phyloP scores from a whole-genome alignment of 2,329 filamentous ascomycete species.

The Penicillium sp. region DNA sequence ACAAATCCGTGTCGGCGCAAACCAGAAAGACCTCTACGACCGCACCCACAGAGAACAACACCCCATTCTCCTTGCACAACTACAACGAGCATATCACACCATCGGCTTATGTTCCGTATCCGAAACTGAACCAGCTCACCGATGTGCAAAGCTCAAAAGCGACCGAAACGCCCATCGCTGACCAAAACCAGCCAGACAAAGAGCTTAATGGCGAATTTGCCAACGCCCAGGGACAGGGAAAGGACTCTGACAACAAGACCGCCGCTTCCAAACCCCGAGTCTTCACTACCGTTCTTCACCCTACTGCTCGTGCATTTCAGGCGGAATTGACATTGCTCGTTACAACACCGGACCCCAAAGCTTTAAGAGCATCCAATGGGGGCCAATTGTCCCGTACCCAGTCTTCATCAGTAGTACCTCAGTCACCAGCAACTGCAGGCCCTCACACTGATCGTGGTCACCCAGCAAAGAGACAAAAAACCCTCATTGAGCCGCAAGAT shows the following conservation, averaged over 20 bases:
- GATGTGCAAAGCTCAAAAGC: slow-evolving; percentile 28
- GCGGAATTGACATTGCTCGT: slow-evolving; percentile 76
- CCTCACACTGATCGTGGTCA: slow-evolving; percentile 55
- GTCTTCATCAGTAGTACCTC: slow-evolving; percentile 47
- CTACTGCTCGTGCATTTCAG: slow-evolving; percentile 73
- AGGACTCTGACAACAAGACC: slow-evolving; percentile 47
- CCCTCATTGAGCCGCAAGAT: slow-evolving; percentile 74
- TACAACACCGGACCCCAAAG: slow-evolving; percentile 63
- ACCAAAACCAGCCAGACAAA: slow-evolving; percentile 21
- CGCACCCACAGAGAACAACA: slow-evolving; percentile 61
- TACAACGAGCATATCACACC: slow-evolving; percentile 88
- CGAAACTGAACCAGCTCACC: slow-evolving; percentile 44
- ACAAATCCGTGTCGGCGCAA: slow-evolving; percentile 67
- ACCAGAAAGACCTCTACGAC: slow-evolving; percentile 55
- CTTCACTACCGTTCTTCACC: slow-evolving; percentile 78
- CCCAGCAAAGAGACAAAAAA: slow-evolving; percentile 69
- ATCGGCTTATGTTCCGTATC: slow-evolving; percentile 79
- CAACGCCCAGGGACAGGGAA: slow-evolving; percentile 46
- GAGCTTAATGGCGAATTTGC: slow-evolving; percentile 19
- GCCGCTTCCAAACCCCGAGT: slow-evolving; percentile 57
- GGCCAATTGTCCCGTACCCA: slow-evolving; percentile 42
- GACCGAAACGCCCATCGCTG: slow-evolving; percentile 15
- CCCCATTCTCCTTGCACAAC: slow-evolving; percentile 85
- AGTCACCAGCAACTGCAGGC: slow-evolving; percentile 69
- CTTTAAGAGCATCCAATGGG: slow-evolving; percentile 47